Evolutionary conservation across 768 basidiomycete species (phyloP), one percentile per base, ranked within the genome.

Genomic region (Lactifluus pinguis): DNA sequence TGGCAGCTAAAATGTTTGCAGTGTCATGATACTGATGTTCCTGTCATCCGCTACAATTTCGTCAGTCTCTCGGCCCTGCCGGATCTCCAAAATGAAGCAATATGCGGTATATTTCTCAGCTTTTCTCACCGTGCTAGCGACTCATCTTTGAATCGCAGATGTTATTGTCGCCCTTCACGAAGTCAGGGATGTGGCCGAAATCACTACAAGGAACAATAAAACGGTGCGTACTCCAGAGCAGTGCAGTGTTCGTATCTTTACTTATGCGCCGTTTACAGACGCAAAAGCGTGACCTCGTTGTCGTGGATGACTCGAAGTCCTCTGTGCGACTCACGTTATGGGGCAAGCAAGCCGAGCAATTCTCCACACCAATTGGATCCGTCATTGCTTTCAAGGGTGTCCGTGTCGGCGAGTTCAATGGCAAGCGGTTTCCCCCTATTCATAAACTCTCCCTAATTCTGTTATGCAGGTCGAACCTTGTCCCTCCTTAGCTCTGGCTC

Each of bases 371-470:
- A 11, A 77, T 78, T 52, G 70, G 79, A 53, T 83, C 91, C 9
- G 85, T 98, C 34, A 80, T 95, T 65, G 95, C 95, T 4, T 91
- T 95, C 80, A 97, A 95, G 74, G 88, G 91, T 25, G 91, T 92
- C 65, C 92, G 87, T 71, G 90, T 98, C 44, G 86, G 92, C 30
- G 95, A 98, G 65, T 99, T 87, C 71, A 86, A 87, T 68, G 92
- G 92, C 83, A 66, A 53, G 75, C 59, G 29, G 48, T 49, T 21
- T 56, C 47, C 47, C 19, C 29, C 44, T 14, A 32, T 56, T 64
- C n/a, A 19, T 49, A 60, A n/a, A 49, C 60, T 58, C 57, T 47
- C 64, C 64, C 62, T 63, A 49, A 50, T 41, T 39, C 10, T 60
- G 53, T 21, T 56, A 21, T 19, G 44, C 53, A 90, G 91, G 92